phyloP scores from a whole-genome alignment of 306 rosid genomes.

The Purshia tridentata region DNA sequence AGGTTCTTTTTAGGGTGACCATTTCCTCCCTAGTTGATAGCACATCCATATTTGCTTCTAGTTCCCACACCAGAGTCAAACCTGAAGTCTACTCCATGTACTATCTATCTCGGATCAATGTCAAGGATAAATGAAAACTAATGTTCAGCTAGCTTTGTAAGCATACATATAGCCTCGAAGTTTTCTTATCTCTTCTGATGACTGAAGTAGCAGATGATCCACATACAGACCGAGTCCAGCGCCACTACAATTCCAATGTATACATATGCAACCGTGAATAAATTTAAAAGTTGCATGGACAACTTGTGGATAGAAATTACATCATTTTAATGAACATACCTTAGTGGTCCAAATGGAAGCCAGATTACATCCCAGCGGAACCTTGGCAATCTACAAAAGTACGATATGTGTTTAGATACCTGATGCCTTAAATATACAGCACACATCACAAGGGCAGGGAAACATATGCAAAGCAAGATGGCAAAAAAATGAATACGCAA shows the following conservation, averaged over 20 bases:
- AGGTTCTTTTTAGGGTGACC: neutral
- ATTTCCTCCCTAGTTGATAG: neutral
- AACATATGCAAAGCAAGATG: constrained; percentile 9
- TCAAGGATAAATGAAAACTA: neutral
- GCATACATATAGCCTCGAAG: constrained; percentile 78
- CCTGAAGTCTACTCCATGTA: neutral
- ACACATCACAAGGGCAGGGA: neutral
- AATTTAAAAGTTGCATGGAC: constrained; percentile 7
- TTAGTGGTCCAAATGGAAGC: constrained; percentile 86
- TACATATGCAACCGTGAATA: neutral
- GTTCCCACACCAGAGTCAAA: neutral
- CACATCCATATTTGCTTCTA: neutral
- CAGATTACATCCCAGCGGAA: constrained; percentile 89
- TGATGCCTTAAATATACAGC: neutral
- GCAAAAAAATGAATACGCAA: constrained; percentile 6
- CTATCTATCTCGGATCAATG: neutral
- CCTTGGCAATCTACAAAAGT: constrained; percentile 58
- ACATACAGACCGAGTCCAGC: constrained; percentile 75
- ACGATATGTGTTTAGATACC: neutral
- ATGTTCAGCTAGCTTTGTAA: constrained; percentile 63
- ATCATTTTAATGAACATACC: constrained; percentile 43
- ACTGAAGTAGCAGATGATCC: constrained; percentile 66
- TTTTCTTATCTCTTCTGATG: constrained; percentile 78
- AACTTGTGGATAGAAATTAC: constrained; percentile 9
- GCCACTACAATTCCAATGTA: constrained; percentile 53